Base-by-base conservation (phyloP, 257 asterid species). In the Verbena officinalis region DNA sequence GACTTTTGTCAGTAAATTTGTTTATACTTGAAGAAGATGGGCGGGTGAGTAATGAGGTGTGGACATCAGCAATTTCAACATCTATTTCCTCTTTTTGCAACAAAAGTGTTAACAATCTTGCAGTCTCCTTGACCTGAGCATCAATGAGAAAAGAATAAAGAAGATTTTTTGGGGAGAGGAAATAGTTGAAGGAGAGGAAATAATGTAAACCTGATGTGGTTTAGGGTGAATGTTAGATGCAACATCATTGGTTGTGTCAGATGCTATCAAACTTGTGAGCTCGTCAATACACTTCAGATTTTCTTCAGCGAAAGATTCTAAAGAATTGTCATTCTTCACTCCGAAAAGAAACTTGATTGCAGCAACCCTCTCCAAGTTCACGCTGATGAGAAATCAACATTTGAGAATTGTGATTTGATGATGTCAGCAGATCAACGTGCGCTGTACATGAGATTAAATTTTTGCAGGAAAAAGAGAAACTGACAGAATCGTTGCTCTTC, bases 301-400 rank as follows among this genome's bases (percentile, higher is more conserved):
- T 64, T 79, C 94, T 36, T 75, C 90, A 68, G 69, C 53, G 65
- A 83, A 71, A 54, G 38, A 74, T 56, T 76, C 89, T 14, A 40
- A 43, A 49, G 73, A 62, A 36, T 70, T 45, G 23, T 75, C 85
- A 39, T 74, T 55, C 67, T 62, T 70, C 46, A 77, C 56, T 65
- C 99, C 95, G 24, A 87, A 90, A 48, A 90, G 73, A 62, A 67
- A 72, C 81, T 86, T 90, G 73, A 88, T 72, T 13, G 83, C 95
- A 73, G 83, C 71, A 80, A 81, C 59, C 66, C 84, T 81, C 79
- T 84, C 95, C 71, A 42, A 23, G 75, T 76, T 79, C 75, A 84
- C 57, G 51, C 99, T 90, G 80, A 65, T 62, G 67, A 80, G 64
- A 78, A 76, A 50, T 48, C 45, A 81, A 52, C 38, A 61, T 33